A percentile compares a stretch with the other conserved stretches of the same genome.
Evolutionary conservation across 2,329 filamentous ascomycete species (phyloP).

Genomic region (Penicillium capsulatum): DNA sequence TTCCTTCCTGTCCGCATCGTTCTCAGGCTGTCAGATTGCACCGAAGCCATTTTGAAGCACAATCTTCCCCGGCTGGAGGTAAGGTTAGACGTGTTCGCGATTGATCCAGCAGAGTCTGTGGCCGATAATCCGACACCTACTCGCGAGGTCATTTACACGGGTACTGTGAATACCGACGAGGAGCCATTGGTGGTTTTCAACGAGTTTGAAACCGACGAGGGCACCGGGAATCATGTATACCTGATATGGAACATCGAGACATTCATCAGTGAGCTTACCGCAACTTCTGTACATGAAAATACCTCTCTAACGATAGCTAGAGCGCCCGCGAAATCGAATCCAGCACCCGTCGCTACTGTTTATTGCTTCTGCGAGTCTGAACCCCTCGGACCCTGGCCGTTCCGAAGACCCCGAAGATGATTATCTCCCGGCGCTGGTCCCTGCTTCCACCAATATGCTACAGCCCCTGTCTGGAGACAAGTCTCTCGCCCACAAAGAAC

Average conservation of each 20-base stretch:
- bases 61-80: slow-evolving; percentile 49
- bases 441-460: slow-evolving; percentile 56
- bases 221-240: slow-evolving; percentile 39
- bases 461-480: slow-evolving; percentile 52
- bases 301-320: slow-evolving; percentile 23
- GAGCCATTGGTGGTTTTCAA: slow-evolving; percentile 46
- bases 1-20: slow-evolving; percentile 49
- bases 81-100: slow-evolving; percentile 49
- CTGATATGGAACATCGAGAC: slow-evolving; percentile 45
- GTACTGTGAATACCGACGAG: slow-evolving; percentile 34
- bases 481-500: slow-evolving; percentile 43
- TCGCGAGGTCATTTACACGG: slow-evolving; percentile 44
- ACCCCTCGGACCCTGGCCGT: slow-evolving; percentile 40
- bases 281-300: neutral
- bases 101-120: slow-evolving; percentile 39
- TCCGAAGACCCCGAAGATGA: slow-evolving; percentile 43
- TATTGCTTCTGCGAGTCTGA: slow-evolving; percentile 46
- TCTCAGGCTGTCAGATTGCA: slow-evolving; percentile 49
- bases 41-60: slow-evolving; percentile 46
- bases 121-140: slow-evolving; percentile 37
- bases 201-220: slow-evolving; percentile 39
- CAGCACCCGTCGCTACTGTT: slow-evolving; percentile 56
- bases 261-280: slow-evolving; percentile 36
- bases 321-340: slow-evolving; percentile 49
- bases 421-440: slow-evolving; percentile 53